Evolutionary conservation across 1,284 basidiomycete genomes (phyloP).

Genomic region (Ceratobasidium sp.): DNA sequence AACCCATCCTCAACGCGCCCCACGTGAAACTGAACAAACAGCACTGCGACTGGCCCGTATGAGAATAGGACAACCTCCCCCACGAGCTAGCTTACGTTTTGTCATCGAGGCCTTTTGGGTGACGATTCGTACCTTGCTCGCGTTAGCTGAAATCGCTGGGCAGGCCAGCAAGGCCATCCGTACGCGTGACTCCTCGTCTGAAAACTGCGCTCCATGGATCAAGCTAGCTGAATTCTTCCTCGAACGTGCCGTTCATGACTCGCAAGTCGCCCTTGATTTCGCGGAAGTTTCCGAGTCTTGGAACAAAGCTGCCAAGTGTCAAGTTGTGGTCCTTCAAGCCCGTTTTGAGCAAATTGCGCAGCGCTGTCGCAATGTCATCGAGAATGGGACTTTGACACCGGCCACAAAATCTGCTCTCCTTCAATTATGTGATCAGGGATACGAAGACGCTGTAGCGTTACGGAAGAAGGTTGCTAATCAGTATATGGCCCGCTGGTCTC

Average conservation of each 20-base stretch:
- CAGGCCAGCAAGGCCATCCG: slow-evolving; percentile 7
- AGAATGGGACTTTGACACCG: slow-evolving; percentile 42
- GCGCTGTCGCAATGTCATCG: slow-evolving; percentile 19
- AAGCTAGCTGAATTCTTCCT: slow-evolving; percentile 62
- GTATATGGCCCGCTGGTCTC: slow-evolving; percentile 44
- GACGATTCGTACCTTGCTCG: slow-evolving; percentile 60
- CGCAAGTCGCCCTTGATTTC: slow-evolving; percentile 59
- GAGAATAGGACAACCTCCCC: slow-evolving; percentile 69
- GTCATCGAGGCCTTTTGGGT: slow-evolving; percentile 69
- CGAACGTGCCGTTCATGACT: slow-evolving; percentile 62
- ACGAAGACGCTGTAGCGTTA: slow-evolving; percentile 47
- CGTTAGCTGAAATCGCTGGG: background rate
- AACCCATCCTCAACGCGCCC: slow-evolving; percentile 10
- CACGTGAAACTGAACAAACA: slow-evolving; percentile 59
- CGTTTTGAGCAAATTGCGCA: slow-evolving; percentile 57
- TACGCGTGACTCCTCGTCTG: background rate
- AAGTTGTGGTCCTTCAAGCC: slow-evolving; percentile 60
- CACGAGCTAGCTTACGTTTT: slow-evolving; percentile 68
- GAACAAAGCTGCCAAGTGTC: slow-evolving; percentile 61
- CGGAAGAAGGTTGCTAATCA: slow-evolving; percentile 50
- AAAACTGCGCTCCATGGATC: background rate
- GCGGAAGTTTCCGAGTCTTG: slow-evolving; percentile 59
- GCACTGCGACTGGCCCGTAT: slow-evolving; percentile 66
- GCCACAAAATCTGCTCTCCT: background rate
- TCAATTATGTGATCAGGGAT: slow-evolving; percentile 2